These are phyloP conservation scores for Solanum dulcamara DNA, from an alignment of 257 asterid species.

Conservation along the genomic window DNA sequence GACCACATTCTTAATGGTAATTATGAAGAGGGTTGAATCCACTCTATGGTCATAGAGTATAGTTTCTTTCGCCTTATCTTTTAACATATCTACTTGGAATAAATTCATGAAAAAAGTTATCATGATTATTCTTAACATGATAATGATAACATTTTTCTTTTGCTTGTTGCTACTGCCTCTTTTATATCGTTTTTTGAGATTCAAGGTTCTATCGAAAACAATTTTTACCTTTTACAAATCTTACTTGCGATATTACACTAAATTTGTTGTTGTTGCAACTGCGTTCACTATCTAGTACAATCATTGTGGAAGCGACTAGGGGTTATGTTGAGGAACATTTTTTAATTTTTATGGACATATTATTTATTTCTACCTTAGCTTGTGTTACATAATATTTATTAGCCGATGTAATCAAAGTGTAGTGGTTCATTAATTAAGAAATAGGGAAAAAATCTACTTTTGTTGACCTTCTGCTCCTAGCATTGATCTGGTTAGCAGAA, in stretches of 20 bases:
- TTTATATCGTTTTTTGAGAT: too few relatives aligned
- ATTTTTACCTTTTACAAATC: rapidly evolving
- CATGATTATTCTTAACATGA: neutral
- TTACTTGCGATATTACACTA: neutral
- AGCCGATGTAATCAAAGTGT: neutral
- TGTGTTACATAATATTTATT: neutral
- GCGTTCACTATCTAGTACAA: neutral
- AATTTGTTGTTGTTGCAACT: neutral
- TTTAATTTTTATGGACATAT: neutral
- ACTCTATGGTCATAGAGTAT: neutral
- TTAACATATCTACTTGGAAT: neutral
- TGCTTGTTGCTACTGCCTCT: neutral
- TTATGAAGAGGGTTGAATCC: neutral
- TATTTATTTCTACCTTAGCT: neutral
- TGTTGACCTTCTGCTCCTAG: constrained; percentile 26
- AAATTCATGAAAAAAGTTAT: neutral
- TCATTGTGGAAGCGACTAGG: neutral
- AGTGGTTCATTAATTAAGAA: neutral
- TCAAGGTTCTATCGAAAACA: rapidly evolving
- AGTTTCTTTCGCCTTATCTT: neutral
- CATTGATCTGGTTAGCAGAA: constrained; percentile 21
- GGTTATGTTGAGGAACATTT: neutral
- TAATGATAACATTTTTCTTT: neutral
- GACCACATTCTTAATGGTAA: neutral
- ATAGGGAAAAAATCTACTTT: neutral